phyloP scores from a whole-genome alignment of 2,329 filamentous ascomycete genomes.

The Aspergillus floridensis region DNA sequence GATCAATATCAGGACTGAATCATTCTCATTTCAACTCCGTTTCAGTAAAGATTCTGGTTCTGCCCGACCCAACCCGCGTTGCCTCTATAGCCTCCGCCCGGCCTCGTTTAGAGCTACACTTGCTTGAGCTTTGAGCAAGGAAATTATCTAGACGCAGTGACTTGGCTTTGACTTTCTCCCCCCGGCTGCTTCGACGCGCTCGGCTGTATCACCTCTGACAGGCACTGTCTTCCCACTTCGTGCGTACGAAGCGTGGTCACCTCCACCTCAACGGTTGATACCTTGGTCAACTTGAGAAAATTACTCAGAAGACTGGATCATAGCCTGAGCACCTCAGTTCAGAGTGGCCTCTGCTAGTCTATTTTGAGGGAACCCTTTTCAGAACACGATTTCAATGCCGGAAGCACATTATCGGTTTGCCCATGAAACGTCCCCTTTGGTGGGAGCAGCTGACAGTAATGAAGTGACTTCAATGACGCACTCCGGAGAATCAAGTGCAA shows the following conservation, averaged over 20 bases:
- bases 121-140: neutral
- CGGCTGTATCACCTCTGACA: neutral
- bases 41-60: neutral
- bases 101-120: neutral
- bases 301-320: neutral
- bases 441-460: conserved; percentile 24
- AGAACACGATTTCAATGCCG: conserved; percentile 12
- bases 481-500: conserved; percentile 6
- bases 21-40: neutral
- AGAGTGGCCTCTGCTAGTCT: neutral
- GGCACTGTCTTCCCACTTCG: neutral
- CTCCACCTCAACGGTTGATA: neutral
- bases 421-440: conserved; percentile 32
- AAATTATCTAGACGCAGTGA: neutral
- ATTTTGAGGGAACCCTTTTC: neutral
- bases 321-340: neutral
- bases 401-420: conserved; percentile 16
- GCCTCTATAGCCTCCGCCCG: neutral
- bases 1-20: neutral
- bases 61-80: neutral
- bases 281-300: neutral
- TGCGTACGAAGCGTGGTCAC: neutral
- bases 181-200: neutral
- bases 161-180: neutral
- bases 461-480: conserved; percentile 19